These are phyloP conservation scores for Pyrus pyrifolia DNA, from an alignment of 306 rosid species.

Conservation along the genomic window DNA sequence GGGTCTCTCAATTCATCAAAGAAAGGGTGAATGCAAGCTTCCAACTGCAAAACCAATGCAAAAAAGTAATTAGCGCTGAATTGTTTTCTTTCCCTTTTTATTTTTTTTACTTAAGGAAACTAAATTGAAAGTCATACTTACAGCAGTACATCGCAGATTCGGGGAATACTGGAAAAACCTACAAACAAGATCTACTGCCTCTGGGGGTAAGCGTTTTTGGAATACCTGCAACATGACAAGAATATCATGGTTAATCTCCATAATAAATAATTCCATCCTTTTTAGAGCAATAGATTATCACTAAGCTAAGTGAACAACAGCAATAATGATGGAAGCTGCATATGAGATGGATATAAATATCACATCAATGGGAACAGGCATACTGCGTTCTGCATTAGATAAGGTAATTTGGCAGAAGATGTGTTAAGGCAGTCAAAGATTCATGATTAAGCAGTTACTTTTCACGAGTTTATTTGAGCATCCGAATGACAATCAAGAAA, in stretches of 20 bases:
- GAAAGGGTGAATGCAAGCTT: constrained; percentile 99
- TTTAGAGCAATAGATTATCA: not conserved
- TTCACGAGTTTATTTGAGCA: not conserved
- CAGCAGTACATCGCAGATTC: constrained; percentile 96
- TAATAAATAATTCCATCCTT: not conserved
- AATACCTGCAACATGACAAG: constrained; percentile 57
- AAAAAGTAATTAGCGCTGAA: not conserved
- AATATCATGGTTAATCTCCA: constrained; percentile 4
- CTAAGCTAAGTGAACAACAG: not conserved
- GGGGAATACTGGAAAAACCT: constrained; percentile 99
- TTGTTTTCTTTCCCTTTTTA: not conserved
- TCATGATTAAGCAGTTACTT: not conserved
- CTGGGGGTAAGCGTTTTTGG: constrained; percentile 96
- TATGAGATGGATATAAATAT: not conserved
- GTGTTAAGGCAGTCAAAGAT: not conserved
- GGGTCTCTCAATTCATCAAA: constrained; percentile 97
- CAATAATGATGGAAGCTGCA: not conserved
- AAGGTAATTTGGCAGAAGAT: not conserved
- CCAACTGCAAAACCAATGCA: constrained; percentile 52
- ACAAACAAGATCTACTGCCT: constrained; percentile 98
- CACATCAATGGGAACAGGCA: not conserved
- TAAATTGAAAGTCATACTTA: constrained; percentile 29
- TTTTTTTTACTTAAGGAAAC: not conserved
- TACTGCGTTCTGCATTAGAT: not conserved
- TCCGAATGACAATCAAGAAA: not conserved